Percentiles rank a stretch among this genome's conserved stretches.
Evolutionary conservation across 1,284 basidiomycete species (phyloP).

Genomic region (Leccinum pachyderme): DNA sequence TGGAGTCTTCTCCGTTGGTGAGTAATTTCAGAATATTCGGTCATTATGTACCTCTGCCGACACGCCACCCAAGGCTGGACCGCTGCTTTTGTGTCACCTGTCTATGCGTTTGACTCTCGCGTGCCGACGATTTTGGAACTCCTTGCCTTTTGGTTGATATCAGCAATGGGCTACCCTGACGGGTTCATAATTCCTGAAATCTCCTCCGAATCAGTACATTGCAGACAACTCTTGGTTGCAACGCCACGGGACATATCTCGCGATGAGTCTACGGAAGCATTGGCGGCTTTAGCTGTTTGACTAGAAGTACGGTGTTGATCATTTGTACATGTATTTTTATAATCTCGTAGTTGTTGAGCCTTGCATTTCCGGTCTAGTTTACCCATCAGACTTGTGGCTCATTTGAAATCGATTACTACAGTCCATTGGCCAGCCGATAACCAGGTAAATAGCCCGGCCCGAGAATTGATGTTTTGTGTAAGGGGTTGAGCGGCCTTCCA

Average conservation of each 20-base stretch:
- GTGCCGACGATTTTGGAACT: conserved; percentile 48
- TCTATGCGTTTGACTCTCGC: conserved; percentile 39
- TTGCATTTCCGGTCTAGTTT: neutral
- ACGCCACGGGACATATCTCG: conserved; percentile 42
- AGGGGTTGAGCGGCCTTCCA: neutral
- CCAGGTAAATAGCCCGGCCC: neutral
- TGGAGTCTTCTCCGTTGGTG: conserved; percentile 64
- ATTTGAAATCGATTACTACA: neutral
- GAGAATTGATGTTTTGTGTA: neutral
- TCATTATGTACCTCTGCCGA: conserved; percentile 4
- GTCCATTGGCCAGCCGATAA: neutral
- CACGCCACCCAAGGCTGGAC: conserved; percentile 46
- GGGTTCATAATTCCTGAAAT: conserved; percentile 44
- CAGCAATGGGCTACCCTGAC: conserved; percentile 43
- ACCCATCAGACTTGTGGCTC: neutral
- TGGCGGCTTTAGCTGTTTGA: conserved; percentile 22
- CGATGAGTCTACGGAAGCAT: conserved; percentile 20
- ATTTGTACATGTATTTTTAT: neutral
- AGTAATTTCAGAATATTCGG: conserved; percentile 9
- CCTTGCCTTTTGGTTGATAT: conserved; percentile 52
- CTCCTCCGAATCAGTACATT: conserved; percentile 32
- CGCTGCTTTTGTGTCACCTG: conserved; percentile 45
- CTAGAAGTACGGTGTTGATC: neutral
- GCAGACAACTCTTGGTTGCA: conserved; percentile 37
- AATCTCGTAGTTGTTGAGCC: neutral